Conservation (phyloP, 345 rosid species). For the Hevea brasiliensis region DNA sequence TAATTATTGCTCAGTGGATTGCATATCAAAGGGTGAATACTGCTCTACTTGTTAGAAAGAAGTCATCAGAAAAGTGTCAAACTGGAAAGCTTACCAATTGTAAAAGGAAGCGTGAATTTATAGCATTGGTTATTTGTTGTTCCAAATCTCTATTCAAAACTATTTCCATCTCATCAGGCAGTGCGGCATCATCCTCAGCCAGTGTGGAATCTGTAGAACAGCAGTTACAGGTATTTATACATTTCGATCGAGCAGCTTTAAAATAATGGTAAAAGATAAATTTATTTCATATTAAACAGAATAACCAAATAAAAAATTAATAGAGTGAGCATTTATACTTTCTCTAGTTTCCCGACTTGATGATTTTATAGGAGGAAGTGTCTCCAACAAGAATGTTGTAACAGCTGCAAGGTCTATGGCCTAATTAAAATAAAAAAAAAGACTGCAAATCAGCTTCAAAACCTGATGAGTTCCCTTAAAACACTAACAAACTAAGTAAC, state of each 20-base stretch:
- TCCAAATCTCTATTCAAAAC: constrained; percentile 59
- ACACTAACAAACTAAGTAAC: background rate
- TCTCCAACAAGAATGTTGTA: constrained; percentile 71
- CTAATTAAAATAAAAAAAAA: constrained; percentile 40
- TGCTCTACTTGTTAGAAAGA: constrained; percentile 18
- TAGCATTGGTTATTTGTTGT: constrained; percentile 68
- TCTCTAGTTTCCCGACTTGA: constrained; percentile 48
- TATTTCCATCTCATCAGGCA: constrained; percentile 55
- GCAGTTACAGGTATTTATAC: background rate
- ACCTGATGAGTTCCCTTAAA: background rate
- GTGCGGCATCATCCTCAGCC: constrained; percentile 66
- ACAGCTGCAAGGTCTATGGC: constrained; percentile 78
- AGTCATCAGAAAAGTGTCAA: background rate
- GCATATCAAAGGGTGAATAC: constrained; percentile 8
- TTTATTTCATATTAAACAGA: background rate
- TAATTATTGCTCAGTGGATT: constrained; percentile 3
- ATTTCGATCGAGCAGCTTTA: constrained; percentile 17
- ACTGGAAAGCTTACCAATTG: constrained; percentile 63
- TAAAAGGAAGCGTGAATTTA: constrained; percentile 80
- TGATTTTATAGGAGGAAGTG: constrained; percentile 67
- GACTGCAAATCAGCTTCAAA: constrained; percentile 18
- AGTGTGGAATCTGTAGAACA: constrained; percentile 50
- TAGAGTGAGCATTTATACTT: constrained; percentile 39
- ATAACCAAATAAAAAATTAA: background rate
- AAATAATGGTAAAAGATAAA: background rate